A percentile compares a stretch with the other conserved stretches of the same genome.
Conservation (phyloP, 306 rosid species). For the Ochetophila trinervis region DNA sequence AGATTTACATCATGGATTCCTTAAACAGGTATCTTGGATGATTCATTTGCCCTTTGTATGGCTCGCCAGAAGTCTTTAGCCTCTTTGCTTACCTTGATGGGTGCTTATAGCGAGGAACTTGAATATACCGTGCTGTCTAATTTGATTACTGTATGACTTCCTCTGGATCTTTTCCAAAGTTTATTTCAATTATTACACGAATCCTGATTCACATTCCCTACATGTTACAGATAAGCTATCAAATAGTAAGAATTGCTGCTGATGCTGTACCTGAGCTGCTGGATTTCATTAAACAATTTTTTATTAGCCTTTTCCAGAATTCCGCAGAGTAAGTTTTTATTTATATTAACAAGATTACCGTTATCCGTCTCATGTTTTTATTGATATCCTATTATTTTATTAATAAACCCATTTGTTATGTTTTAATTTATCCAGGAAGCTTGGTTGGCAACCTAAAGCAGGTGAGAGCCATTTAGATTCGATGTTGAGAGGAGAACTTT, state of each 20-base stretch:
- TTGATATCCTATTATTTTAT: neutral
- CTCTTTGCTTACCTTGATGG: conserved; percentile 76
- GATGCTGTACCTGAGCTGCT: conserved; percentile 72
- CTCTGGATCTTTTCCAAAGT: conserved; percentile 11
- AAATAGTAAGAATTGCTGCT: conserved; percentile 55
- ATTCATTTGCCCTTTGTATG: conserved; percentile 76
- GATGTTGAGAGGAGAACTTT: conserved; percentile 91
- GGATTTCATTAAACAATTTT: conserved; percentile 53
- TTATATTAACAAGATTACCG: too few relatives aligned
- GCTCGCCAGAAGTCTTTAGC: conserved; percentile 66
- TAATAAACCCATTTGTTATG: neutral
- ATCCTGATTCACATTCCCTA: conserved; percentile 29
- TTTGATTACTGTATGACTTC: conserved; percentile 58
- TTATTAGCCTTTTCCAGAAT: conserved; percentile 59
- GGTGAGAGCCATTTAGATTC: conserved; percentile 65
- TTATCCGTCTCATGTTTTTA: neutral
- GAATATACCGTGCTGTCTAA: conserved; percentile 82
- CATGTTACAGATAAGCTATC: conserved; percentile 54
- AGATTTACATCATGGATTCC: conserved; percentile 24
- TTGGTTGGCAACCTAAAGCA: conserved; percentile 89
- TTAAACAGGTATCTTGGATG: conserved; percentile 82
- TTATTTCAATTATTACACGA: conserved; percentile 16
- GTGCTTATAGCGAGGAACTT: conserved; percentile 72
- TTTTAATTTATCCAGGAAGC: conserved; percentile 56
- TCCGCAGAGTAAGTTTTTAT: conserved; percentile 67